A percentile compares a stretch with the other conserved stretches of the same genome.
These are phyloP conservation scores for Entomortierella parvispora DNA, from an alignment of 192 early-diverging fungal genomes.

Conservation along the genomic window DNA sequence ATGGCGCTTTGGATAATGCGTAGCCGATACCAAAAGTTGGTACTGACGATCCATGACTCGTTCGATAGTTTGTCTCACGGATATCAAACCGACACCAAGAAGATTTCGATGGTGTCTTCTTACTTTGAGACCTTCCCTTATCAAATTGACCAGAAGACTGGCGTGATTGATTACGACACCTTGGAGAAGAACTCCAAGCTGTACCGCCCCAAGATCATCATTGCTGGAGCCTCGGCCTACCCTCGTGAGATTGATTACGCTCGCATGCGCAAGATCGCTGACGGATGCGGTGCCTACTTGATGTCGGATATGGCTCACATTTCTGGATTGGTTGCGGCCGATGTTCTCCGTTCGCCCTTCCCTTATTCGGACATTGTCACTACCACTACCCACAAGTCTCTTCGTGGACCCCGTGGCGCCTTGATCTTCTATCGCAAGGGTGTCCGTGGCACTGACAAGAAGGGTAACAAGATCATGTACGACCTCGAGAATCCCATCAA, in stretches of 20 bases:
- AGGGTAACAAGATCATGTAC: conserved; percentile 89
- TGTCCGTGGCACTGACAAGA: conserved; percentile 87
- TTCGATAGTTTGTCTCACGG: conserved; percentile 91
- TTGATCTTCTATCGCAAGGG: conserved; percentile 99
- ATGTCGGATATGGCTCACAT: conserved; percentile 99
- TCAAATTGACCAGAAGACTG: conserved; percentile 89
- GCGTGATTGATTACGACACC: conserved; percentile 92
- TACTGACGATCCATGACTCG: background rate
- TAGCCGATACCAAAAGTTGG: background rate
- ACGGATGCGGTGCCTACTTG: conserved; percentile 86
- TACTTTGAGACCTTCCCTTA: conserved; percentile 99
- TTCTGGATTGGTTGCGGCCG: conserved; percentile 89
- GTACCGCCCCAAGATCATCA: conserved; percentile 96
- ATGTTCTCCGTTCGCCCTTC: conserved; percentile 89
- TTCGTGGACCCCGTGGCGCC: conserved; percentile 97
- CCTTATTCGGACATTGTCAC: conserved; percentile 96
- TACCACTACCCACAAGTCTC: conserved; percentile 99
- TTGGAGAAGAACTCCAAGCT: conserved; percentile 81
- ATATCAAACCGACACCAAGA: conserved; percentile 96
- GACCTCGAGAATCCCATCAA: conserved; percentile 97
- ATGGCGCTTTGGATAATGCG: conserved; percentile 2
- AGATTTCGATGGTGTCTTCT: conserved; percentile 93
- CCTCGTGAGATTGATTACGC: conserved; percentile 94
- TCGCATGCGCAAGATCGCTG: conserved; percentile 88
- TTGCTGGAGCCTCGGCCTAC: conserved; percentile 96